A percentile compares a stretch with the other conserved stretches of the same genome.
Evolutionary conservation across 257 asterid species (phyloP).

Genomic region (Nicotiana attenuata): DNA sequence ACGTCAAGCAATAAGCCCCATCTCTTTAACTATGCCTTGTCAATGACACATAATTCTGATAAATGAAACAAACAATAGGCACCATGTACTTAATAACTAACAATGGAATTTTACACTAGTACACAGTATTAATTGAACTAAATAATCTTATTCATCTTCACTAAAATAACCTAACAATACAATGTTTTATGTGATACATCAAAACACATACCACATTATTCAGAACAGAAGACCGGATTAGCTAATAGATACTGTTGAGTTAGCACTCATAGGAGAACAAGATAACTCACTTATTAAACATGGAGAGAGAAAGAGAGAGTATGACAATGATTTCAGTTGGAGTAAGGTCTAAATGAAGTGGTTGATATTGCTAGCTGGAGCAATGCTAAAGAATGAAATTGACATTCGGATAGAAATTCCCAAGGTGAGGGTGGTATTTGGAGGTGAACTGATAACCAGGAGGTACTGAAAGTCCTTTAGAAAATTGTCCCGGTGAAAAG

Average conservation of each 20-base stretch:
- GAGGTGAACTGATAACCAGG: neutral
- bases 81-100: neutral
- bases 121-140: neutral
- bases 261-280: neutral
- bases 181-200: neutral
- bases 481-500: neutral
- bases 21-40: neutral
- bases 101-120: neutral
- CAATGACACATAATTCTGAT: neutral
- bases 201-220: neutral
- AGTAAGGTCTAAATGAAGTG: slow-evolving; percentile 6
- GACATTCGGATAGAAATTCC: neutral
- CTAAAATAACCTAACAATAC: neutral
- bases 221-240: neutral
- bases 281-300: neutral
- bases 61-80: neutral
- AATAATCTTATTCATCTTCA: neutral
- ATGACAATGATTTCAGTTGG: neutral
- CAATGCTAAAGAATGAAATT: neutral
- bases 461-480: neutral
- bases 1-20: neutral
- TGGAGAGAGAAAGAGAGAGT: neutral
- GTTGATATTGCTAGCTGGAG: neutral
- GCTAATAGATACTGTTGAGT: neutral
- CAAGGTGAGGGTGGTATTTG: neutral